Conservation (phyloP, 768 basidiomycete species). For the Mycena kentingensis region DNA sequence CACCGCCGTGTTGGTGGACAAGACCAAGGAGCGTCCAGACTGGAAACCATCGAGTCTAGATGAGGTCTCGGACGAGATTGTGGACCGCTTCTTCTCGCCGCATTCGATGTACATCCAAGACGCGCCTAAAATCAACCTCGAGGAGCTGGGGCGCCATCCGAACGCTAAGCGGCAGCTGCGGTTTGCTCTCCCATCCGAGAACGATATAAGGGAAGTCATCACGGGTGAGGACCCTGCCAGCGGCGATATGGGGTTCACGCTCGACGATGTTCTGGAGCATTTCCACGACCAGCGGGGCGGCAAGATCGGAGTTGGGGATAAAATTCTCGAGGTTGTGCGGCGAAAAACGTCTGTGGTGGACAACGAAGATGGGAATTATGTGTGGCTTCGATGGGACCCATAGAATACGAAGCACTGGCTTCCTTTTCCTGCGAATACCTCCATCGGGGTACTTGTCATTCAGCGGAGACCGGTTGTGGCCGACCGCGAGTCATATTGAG, state of each 20-base stretch:
- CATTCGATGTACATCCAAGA: slow-evolving; percentile 49
- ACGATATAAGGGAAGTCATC: slow-evolving; percentile 67
- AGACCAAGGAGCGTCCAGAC: slow-evolving; percentile 50
- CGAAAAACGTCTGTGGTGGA: slow-evolving; percentile 66
- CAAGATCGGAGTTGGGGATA: slow-evolving; percentile 69
- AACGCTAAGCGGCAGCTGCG: slow-evolving; percentile 29
- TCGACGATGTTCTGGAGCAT: slow-evolving; percentile 63
- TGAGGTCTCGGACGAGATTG: slow-evolving; percentile 61
- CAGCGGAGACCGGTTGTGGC: slow-evolving; percentile 7
- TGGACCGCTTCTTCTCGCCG: slow-evolving; percentile 67
- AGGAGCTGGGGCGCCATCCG: slow-evolving; percentile 1
- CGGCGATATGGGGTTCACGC: slow-evolving; percentile 59
- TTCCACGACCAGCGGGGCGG: slow-evolving; percentile 50
- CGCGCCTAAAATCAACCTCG: slow-evolving; percentile 36
- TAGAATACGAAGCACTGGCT: not conserved
- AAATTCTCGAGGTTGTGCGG: slow-evolving; percentile 73
- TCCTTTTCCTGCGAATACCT: not conserved
- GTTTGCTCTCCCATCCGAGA: slow-evolving; percentile 76
- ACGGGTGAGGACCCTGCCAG: slow-evolving; percentile 62
- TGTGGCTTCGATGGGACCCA: slow-evolving; percentile 62
- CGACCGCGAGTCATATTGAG: not conserved
- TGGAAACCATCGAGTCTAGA: slow-evolving; percentile 72
- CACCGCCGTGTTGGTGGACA: slow-evolving; percentile 57
- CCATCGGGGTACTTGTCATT: slow-evolving; percentile 2
- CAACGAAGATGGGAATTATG: slow-evolving; percentile 59